These are phyloP conservation scores for Corniculantispora saksenae DNA, from an alignment of 2,329 filamentous ascomycete species.

Conservation along the genomic window DNA sequence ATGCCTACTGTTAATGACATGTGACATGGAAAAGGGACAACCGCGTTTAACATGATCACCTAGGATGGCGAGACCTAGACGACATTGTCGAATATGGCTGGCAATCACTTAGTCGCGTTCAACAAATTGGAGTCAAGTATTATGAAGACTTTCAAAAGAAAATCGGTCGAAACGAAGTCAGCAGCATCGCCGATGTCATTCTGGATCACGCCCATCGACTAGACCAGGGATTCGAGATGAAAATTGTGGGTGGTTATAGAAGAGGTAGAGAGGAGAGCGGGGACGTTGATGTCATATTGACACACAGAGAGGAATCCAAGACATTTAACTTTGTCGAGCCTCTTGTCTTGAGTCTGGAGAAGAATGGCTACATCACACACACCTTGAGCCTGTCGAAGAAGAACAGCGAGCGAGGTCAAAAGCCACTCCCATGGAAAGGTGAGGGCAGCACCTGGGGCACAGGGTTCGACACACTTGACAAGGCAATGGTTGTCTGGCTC, in stretches of 20 bases:
- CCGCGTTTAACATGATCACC: background rate
- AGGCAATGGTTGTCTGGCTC: conserved; percentile 92
- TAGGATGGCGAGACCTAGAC: conserved; percentile 78
- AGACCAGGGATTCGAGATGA: conserved; percentile 54
- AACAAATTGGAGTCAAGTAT: conserved; percentile 93
- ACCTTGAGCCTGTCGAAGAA: conserved; percentile 70
- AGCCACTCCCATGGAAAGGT: conserved; percentile 55
- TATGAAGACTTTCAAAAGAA: conserved; percentile 79
- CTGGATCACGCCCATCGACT: conserved; percentile 66
- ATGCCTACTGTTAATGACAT: conserved; percentile 1
- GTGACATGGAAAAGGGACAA: background rate
- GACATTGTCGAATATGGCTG: conserved; percentile 85
- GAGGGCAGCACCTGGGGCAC: conserved; percentile 38
- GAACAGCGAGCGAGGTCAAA: conserved; percentile 72
- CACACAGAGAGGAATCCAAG: conserved; percentile 68
- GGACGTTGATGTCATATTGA: conserved; percentile 85
- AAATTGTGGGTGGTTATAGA: conserved; percentile 78
- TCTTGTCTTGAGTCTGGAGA: conserved; percentile 72
- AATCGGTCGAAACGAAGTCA: conserved; percentile 74
- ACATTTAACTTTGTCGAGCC: conserved; percentile 71
- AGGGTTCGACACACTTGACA: conserved; percentile 87
- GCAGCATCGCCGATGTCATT: conserved; percentile 65
- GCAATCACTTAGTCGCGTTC: conserved; percentile 71
- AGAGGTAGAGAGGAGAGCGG: conserved; percentile 72
- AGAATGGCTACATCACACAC: conserved; percentile 73